Conservation (phyloP, 2,329 filamentous ascomycete genomes). For the Plectosphaerella cucumerina region DNA sequence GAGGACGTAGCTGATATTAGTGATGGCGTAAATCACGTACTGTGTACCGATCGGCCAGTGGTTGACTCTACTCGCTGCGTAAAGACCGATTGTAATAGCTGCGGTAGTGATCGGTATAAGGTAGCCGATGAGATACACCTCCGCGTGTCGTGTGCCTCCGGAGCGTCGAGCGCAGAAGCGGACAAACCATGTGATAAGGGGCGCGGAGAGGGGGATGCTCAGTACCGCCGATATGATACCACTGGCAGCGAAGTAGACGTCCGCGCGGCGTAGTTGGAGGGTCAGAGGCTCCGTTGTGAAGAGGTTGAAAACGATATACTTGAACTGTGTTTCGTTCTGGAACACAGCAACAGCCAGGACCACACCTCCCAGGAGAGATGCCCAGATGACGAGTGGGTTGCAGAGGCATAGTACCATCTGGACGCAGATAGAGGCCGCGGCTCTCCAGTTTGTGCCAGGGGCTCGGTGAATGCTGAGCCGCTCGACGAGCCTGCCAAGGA, state of each 20-base stretch:
- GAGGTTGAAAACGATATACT: slow-evolving; percentile 3
- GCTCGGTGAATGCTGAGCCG: slow-evolving; percentile 7
- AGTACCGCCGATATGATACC: slow-evolving; percentile 7
- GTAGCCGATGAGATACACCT: slow-evolving; percentile 19
- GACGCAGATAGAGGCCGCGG: slow-evolving; percentile 11
- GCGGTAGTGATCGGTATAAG: slow-evolving; percentile 14
- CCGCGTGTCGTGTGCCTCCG: slow-evolving; percentile 19
- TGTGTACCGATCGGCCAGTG: slow-evolving; percentile 11
- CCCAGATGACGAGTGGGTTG: slow-evolving; percentile 22
- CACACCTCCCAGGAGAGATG: slow-evolving; percentile 17
- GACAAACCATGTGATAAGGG: slow-evolving; percentile 15
- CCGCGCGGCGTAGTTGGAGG: not conserved
- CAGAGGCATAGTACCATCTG: slow-evolving; percentile 19
- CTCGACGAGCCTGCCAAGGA: too few species aligned
- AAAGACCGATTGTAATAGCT: slow-evolving; percentile 13
- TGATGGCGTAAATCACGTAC: slow-evolving; percentile 12
- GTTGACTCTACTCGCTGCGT: slow-evolving; percentile 9
- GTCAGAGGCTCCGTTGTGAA: not conserved
- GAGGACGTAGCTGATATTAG: slow-evolving; percentile 13
- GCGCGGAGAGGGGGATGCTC: slow-evolving; percentile 10
- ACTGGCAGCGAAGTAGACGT: slow-evolving; percentile 7
- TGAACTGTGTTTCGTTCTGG: slow-evolving; percentile 15
- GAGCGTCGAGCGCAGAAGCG: slow-evolving; percentile 16
- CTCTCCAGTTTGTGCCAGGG: slow-evolving; percentile 8
- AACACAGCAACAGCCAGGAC: slow-evolving; percentile 18